phyloP scores from a whole-genome alignment of 139 green algal species.

The Coccomyxa sp. region DNA sequence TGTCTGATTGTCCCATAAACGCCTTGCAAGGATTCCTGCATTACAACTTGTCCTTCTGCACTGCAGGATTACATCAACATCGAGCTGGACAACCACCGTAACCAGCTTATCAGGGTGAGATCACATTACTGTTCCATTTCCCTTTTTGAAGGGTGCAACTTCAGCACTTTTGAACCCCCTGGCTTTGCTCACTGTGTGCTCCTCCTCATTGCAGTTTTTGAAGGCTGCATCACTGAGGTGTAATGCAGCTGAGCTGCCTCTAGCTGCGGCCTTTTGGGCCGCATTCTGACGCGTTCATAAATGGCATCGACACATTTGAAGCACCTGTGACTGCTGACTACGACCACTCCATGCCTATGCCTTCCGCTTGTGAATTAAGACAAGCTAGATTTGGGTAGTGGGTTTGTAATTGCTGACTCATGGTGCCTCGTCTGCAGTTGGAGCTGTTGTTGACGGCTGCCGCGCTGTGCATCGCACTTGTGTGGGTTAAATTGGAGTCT shows the following conservation, averaged over 20 bases:
- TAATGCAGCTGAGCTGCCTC: no score
- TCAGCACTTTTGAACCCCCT: no score
- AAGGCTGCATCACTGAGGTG: no score
- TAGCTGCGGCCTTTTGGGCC: no score
- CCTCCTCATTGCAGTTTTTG: not conserved
- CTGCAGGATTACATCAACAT: constrained; percentile 91
- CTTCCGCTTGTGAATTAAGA: not conserved
- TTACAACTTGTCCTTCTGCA: not conserved
- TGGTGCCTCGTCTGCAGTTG: not conserved
- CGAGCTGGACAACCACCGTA: constrained; percentile 85
- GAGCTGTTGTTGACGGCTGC: not conserved
- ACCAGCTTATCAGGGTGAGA: constrained; percentile 70
- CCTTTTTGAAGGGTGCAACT: no score
- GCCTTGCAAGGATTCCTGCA: no score
- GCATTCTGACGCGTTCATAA: no score
- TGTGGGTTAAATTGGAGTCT: not conserved
- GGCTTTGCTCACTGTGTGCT: not conserved
- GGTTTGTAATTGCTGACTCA: not conserved
- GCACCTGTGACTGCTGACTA: no score
- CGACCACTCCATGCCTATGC: no score
- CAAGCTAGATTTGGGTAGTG: not conserved
- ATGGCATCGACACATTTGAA: no score
- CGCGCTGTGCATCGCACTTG: not conserved
- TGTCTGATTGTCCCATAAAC: no score
- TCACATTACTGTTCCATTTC: constrained; percentile 9